Base-by-base conservation (phyloP, 441 rosid genomes). In the Bruguiera hainesii region DNA sequence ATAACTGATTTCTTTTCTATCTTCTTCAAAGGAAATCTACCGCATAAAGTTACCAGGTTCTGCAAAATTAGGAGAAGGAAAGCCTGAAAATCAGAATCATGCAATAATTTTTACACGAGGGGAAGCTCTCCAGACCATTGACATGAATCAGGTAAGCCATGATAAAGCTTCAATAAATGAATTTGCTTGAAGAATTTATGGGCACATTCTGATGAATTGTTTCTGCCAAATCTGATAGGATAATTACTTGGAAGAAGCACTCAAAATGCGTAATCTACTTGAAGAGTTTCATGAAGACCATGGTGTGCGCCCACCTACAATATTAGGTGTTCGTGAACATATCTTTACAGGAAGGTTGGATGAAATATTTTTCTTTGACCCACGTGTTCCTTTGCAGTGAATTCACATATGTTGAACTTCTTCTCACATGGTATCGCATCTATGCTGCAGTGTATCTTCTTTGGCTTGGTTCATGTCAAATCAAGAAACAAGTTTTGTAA, bases 401-500 rank as follows among this genome's bases (percentile, higher is more conserved):
- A 61, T 39, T 68, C 42, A 10, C 31, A 37, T 59, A 30, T 55
- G 28, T 64, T 46, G 16, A 29, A 37, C 30, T 72, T 19, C 65
- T 56, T 76, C 74, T 78, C 23, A 66, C 75, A 61, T 72, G 26
- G 49, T 61, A 7, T 48, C 49, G 26, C 61, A 42, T 73, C 67
- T 60, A 33, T 26, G 46, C 42, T 78, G 73, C 89, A 93, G 97
- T 85, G 97, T 94, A 64, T 94, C 98, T 60, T 93, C 98, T 80
- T 61, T 93, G 76, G 98, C 96, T 29, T 93, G 97, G 98, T 91
- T 93, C 73, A 93, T 93, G 97, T 93, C 97, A 52, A 91, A 89
- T 70, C 98, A 93, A 76, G 97, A 91, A 80, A 86, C 97, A 7
- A 93, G 98, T 69, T 93, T 93, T 63, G 97, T 93, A 59, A 91